Conservation (phyloP, 371 early-diverging fungal genomes). For the Mucor plumbeus region DNA sequence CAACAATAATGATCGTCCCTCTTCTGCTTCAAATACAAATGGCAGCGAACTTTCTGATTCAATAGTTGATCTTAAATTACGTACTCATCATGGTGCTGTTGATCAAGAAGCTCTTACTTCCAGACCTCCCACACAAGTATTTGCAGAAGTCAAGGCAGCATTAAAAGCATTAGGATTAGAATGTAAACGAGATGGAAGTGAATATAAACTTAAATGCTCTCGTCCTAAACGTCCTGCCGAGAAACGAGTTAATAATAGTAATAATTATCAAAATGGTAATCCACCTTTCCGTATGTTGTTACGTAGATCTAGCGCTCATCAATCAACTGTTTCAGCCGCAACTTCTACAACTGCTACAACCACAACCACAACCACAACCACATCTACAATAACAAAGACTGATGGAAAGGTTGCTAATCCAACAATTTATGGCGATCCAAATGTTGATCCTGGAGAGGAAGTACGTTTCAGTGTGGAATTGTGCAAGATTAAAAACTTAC, state of each 20-base stretch:
- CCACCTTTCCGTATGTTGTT: constrained; percentile 41
- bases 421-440: constrained; percentile 88
- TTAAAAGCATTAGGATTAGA: constrained; percentile 73
- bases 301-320: constrained; percentile 36
- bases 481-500: constrained; percentile 88
- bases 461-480: constrained; percentile 86
- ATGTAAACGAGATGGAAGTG: constrained; percentile 68
- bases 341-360: not conserved
- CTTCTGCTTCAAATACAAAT: not conserved
- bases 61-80: constrained; percentile 58
- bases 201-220: constrained; percentile 75
- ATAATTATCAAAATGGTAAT: constrained; percentile 1
- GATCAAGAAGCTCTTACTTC: constrained; percentile 80
- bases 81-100: constrained; percentile 80
- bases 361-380: not conserved
- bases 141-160: constrained; percentile 69
- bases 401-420: not conserved
- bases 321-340: not conserved
- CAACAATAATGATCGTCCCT: constrained; percentile 14
- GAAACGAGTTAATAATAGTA: not conserved
- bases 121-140: constrained; percentile 71
- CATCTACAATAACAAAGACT: not conserved
- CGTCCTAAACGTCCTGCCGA: constrained; percentile 50
- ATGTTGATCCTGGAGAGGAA: constrained; percentile 85
- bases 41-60: not conserved